A percentile compares a stretch with the other conserved stretches of the same genome.
phyloP scores from a whole-genome alignment of 345 rosid species.

The Pugionium dolabratum region DNA sequence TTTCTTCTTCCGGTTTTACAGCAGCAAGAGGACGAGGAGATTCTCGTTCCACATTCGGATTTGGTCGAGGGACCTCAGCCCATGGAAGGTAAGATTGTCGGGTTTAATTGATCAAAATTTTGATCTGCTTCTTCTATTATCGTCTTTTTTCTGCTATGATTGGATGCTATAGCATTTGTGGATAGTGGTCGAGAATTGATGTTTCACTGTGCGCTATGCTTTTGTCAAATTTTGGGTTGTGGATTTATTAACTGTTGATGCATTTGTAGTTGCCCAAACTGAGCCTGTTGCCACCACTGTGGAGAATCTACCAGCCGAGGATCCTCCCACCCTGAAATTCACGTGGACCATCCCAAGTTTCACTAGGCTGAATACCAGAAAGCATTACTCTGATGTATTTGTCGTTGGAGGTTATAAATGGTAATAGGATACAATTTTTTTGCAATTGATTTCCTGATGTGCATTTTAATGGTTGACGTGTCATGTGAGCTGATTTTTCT shows the following conservation, averaged over 20 bases:
- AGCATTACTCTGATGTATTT: slow-evolving; percentile 79
- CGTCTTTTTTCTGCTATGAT: background rate
- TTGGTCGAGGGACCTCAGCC: slow-evolving; percentile 88
- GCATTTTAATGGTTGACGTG: slow-evolving; percentile 4
- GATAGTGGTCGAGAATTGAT: slow-evolving; percentile 30
- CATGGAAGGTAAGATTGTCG: slow-evolving; percentile 64
- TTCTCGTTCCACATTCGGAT: slow-evolving; percentile 90
- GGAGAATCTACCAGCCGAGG: slow-evolving; percentile 80
- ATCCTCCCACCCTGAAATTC: slow-evolving; percentile 75
- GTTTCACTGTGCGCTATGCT: slow-evolving; percentile 38
- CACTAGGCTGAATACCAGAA: slow-evolving; percentile 71
- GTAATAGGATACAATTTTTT: slow-evolving; percentile 41
- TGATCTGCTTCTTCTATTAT: background rate
- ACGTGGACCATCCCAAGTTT: slow-evolving; percentile 77
- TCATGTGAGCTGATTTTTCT: slow-evolving; percentile 22
- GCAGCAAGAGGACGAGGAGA: slow-evolving; percentile 94
- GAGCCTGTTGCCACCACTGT: slow-evolving; percentile 54
- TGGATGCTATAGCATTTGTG: slow-evolving; percentile 8
- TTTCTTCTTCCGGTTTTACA: slow-evolving; percentile 23
- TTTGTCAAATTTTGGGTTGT: slow-evolving; percentile 26
- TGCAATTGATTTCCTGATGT: slow-evolving; percentile 4
- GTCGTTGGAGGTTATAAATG: slow-evolving; percentile 82
- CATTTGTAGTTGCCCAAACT: slow-evolving; percentile 54
- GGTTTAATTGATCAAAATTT: background rate
- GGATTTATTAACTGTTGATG: slow-evolving; percentile 29